Evolutionary conservation across 805 yeast species (phyloP).

Genomic region (Wickerhamiella qilinensis): DNA sequence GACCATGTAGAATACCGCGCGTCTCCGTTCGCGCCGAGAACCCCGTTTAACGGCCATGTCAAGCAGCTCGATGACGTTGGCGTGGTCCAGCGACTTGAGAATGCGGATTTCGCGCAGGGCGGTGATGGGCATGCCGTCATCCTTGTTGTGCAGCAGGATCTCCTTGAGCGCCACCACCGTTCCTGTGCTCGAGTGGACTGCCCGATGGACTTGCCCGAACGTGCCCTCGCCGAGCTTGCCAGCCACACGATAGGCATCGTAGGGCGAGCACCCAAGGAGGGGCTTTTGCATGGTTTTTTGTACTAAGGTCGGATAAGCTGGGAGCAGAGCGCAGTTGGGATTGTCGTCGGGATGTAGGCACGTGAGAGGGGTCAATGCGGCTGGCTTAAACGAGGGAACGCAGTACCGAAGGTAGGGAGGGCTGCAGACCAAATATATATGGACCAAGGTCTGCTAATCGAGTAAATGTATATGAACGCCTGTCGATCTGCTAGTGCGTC

Average conservation of each 20-base stretch:
- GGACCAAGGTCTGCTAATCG: too few relatives aligned
- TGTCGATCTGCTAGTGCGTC: too few relatives aligned
- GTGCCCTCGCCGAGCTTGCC: constrained; percentile 64
- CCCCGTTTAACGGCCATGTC: constrained; percentile 48
- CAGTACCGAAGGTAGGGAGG: too few relatives aligned
- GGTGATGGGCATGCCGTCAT: constrained; percentile 77
- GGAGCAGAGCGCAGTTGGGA: too few relatives aligned
- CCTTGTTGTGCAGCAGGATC: constrained; percentile 58
- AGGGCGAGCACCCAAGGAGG: constrained; percentile 22
- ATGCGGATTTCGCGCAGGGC: constrained; percentile 85
- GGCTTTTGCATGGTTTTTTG: too few relatives aligned
- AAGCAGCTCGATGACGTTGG: constrained; percentile 56
- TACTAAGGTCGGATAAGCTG: too few relatives aligned
- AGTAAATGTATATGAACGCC: too few relatives aligned
- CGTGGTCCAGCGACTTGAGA: constrained; percentile 50
- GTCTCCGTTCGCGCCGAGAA: constrained; percentile 15
- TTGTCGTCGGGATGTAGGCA: too few relatives aligned
- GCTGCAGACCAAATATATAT: too few relatives aligned
- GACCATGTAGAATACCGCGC: constrained; percentile 57
- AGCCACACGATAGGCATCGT: constrained; percentile 20
- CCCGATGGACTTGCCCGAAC: constrained; percentile 79
- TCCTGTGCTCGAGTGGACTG: constrained; percentile 35
- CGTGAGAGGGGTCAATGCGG: too few relatives aligned
- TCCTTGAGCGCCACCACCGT: constrained; percentile 74
- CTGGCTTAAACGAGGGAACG: too few relatives aligned